Evolutionary conservation across 2,329 filamentous ascomycete genomes (phyloP), one percentile per base, ranked within the genome.

Genomic region (Penicillium sp.): DNA sequence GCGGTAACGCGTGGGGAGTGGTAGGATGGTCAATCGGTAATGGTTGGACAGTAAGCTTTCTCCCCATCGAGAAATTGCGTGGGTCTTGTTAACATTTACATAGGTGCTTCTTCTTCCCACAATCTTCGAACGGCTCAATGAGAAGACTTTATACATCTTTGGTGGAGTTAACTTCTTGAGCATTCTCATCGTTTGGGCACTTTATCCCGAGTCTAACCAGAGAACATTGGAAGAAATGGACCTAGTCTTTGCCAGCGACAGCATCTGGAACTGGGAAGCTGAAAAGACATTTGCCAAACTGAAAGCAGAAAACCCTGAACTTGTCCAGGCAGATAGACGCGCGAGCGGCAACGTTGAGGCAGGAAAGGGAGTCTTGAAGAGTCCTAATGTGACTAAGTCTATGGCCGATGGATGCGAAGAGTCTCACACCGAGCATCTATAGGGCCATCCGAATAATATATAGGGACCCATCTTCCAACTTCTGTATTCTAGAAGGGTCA

Each of bases 111-210:
- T 16, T 24, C 43, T 48, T 29, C 33, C 51, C 4, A 36, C 26
- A n/a, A 9, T 46, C 21, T 37, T 52, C 16, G 37, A 6, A 14
- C 18, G 24, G 5, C 23, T 50, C 16, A 24, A 24, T n/a, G 48
- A 50, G 16, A 50, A 50, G 6, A 50, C 36, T 13, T 24, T 50
- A 7, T 24, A 60, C 37, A 45, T 91, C 47, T 90, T 90, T 61
- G 87, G 82, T 3, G 84, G 80, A 2, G 81, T 79, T 61, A 90
- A 88, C 62, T 68, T 84, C 11, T 63, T 87, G 14, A 79, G 80
- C 4, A 85, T 90, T 4, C 81, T 39, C n/a, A 18, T 29, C 24
- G 47, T 49, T 3, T 49, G 47, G 47, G 47, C 47, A 31, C 46
- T 60, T 34, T 62, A 47, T 29, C 59, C 56, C 23, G 63, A 64